phyloP scores from a whole-genome alignment of 225 moss, liverwort and hornwort genomes.

The Pseudisothecium myosuroides region DNA sequence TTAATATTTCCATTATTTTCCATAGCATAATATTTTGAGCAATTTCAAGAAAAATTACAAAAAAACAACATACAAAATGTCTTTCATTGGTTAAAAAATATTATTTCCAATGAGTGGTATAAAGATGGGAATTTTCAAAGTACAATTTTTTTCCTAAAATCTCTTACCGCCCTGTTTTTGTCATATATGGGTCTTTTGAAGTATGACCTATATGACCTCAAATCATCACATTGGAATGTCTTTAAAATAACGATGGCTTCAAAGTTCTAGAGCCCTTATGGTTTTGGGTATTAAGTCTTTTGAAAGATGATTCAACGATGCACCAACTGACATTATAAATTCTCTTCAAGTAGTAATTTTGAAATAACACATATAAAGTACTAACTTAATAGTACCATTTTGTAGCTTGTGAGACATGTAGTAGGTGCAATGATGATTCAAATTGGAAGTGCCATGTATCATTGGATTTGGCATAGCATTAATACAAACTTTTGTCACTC shows the following conservation, averaged over 20 bases:
- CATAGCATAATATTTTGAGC: not conserved
- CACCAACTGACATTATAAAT: not conserved
- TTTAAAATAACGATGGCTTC: not conserved
- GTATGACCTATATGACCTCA: not conserved
- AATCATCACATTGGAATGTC: not conserved
- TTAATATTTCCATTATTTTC: not conserved
- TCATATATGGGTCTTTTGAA: not conserved
- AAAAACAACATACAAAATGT: accelerated
- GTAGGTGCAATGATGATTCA: not conserved
- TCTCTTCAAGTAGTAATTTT: not conserved
- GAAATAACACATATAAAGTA: no score
- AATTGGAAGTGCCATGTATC: not conserved
- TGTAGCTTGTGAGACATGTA: not conserved
- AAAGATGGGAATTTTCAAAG: not conserved
- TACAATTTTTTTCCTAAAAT: not conserved
- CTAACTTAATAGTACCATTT: not conserved
- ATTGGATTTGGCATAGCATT: not conserved
- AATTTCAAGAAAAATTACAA: not conserved
- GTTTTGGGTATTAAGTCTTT: not conserved
- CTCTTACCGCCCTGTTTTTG: accelerated
- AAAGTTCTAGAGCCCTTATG: not conserved
- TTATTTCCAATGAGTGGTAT: not conserved
- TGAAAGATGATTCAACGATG: not conserved
- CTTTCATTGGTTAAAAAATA: accelerated
- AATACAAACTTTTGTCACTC: not conserved